phyloP scores from a whole-genome alignment of 2,329 filamentous ascomycete genomes.

The Trichoderma sp. region DNA sequence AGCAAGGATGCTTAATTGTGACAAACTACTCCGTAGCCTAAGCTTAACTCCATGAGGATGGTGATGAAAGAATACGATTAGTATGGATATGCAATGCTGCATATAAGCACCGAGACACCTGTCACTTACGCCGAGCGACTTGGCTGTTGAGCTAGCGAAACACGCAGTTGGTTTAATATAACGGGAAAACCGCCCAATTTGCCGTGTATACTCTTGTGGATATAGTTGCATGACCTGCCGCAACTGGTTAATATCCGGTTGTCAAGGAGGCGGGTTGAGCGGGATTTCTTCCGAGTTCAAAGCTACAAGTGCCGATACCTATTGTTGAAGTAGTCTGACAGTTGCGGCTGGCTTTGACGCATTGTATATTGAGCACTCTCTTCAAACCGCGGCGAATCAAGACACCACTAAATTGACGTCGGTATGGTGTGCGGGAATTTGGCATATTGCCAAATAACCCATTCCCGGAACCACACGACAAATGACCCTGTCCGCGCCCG shows the following conservation, averaged over 20 bases:
- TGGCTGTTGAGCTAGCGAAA: neutral
- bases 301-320: neutral
- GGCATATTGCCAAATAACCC: neutral
- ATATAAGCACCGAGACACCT: neutral
- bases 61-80: neutral
- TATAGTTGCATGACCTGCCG: neutral
- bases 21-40: neutral
- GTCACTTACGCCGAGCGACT: neutral
- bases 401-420: neutral
- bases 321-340: accelerated
- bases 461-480: neutral
- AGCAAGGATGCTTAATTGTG: neutral
- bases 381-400: neutral
- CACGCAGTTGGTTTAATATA: neutral
- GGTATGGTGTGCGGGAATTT: neutral
- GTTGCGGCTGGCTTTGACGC: neutral
- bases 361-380: neutral
- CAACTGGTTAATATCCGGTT: neutral
- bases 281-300: neutral
- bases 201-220: neutral
- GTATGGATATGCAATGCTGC: neutral
- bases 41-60: constrained; percentile 9
- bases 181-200: neutral
- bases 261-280: neutral
- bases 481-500: neutral